A percentile compares a stretch with the other conserved stretches of the same genome.
Conservation (phyloP, 345 rosid genomes). For the Lagerstroemia speciosa region DNA sequence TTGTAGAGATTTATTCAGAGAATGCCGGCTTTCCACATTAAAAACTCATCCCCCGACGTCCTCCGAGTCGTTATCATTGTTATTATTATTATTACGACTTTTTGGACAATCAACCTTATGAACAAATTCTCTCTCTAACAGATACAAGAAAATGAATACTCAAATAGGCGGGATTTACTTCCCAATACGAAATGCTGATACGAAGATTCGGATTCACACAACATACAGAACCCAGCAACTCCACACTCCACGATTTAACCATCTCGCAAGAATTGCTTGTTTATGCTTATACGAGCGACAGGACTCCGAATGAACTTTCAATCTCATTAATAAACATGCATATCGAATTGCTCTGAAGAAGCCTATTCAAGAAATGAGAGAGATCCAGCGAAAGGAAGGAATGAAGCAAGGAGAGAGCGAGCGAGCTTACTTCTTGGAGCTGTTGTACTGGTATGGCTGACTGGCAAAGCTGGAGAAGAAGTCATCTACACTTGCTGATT, state of each 20-base stretch:
- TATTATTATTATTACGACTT: no score
- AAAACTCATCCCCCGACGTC: no score
- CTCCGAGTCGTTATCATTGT: no score
- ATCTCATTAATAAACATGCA: background rate
- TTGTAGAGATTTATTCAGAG: no score
- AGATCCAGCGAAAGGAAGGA: background rate
- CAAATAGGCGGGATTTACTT: background rate
- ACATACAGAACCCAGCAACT: background rate
- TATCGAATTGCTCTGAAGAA: background rate
- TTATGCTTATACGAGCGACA: background rate
- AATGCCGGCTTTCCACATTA: no score
- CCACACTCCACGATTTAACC: background rate
- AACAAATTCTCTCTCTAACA: no score
- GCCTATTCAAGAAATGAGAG: background rate
- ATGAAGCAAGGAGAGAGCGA: background rate
- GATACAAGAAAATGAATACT: background rate
- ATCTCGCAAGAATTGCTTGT: background rate
- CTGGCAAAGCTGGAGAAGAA: constrained; percentile 57
- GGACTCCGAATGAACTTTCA: background rate
- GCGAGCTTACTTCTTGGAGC: constrained; percentile 41
- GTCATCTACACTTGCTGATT: constrained; percentile 35
- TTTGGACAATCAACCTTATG: no score
- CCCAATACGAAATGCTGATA: constrained; percentile 2
- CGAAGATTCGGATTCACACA: background rate
- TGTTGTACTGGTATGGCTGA: constrained; percentile 57